Conservation (phyloP, 2,329 filamentous ascomycete genomes). For the Incumbomyces delicatus region DNA sequence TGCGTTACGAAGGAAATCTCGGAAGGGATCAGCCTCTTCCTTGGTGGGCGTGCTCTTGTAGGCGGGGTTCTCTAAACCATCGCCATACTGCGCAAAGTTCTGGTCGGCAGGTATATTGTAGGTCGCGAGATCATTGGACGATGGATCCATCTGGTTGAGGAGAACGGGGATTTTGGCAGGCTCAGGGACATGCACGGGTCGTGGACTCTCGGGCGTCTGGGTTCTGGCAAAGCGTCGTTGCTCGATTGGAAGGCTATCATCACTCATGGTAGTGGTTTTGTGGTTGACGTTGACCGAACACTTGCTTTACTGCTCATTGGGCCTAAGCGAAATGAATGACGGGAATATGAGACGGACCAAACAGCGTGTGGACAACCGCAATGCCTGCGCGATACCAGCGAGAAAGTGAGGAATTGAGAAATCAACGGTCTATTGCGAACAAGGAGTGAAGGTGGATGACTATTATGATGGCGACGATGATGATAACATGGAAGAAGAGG, state of each 20-base stretch:
- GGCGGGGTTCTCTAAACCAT: slow-evolving; percentile 12
- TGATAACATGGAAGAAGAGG: background rate
- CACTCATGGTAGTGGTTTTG: slow-evolving; percentile 14
- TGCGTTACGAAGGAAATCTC: slow-evolving; percentile 19
- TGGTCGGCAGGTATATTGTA: slow-evolving; percentile 38
- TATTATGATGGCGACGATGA: background rate
- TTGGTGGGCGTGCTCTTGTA: slow-evolving; percentile 19
- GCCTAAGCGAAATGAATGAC: background rate
- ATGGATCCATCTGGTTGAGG: slow-evolving; percentile 61
- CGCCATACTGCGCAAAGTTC: slow-evolving; percentile 20
- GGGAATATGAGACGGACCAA: background rate
- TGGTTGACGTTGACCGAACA: background rate
- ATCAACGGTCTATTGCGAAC: background rate
- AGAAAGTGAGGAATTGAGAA: background rate
- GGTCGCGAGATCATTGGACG: slow-evolving; percentile 57
- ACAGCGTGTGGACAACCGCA: background rate
- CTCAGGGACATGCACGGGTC: slow-evolving; percentile 58
- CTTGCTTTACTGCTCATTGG: background rate
- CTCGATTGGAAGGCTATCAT: slow-evolving; percentile 18
- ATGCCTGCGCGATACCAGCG: background rate
- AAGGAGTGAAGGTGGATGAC: background rate
- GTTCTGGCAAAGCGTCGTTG: slow-evolving; percentile 50
- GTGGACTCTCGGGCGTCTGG: slow-evolving; percentile 60
- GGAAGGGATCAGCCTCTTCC: slow-evolving; percentile 20
- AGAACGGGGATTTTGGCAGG: slow-evolving; percentile 61